Evolutionary conservation across 352 stramenopile species (phyloP).

Genomic region (Chloridella minuta): DNA sequence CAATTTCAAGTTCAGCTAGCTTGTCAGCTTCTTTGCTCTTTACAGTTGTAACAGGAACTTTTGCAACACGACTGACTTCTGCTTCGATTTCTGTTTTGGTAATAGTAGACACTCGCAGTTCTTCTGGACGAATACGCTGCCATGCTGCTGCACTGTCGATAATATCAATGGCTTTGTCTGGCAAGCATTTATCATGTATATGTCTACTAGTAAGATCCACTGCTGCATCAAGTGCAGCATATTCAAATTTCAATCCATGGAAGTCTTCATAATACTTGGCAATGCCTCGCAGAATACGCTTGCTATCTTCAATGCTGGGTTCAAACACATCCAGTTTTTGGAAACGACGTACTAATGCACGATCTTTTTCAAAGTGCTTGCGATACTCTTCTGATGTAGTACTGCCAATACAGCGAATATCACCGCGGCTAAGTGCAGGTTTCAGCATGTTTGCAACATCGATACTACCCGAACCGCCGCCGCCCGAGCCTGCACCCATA

Average conservation of each 20-base stretch:
- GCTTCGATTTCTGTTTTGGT: too few species aligned
- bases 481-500: constrained; percentile 30
- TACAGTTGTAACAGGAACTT: too few species aligned
- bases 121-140: too few species aligned
- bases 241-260: constrained; percentile 66
- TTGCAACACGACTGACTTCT: too few species aligned
- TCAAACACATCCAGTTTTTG: constrained; percentile 39
- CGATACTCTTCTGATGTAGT: constrained; percentile 90
- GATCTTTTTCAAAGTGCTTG: constrained; percentile 89
- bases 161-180: constrained; percentile 66
- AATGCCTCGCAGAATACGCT: too few species aligned
- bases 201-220: constrained; percentile 62
- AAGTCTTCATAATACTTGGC: constrained; percentile 52
- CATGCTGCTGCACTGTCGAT: too few species aligned
- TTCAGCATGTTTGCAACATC: constrained; percentile 90
- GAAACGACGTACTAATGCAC: constrained; percentile 78
- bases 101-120: too few species aligned
- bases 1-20: too few species aligned
- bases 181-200: constrained; percentile 52
- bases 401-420: constrained; percentile 74
- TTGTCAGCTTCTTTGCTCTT: too few species aligned
- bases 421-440: constrained; percentile 65
- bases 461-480: constrained; percentile 37
- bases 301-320: too few species aligned
- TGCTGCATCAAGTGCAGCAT: constrained; percentile 60